phyloP scores from a whole-genome alignment of 345 rosid species.

The Eucalyptus erythrocorys region DNA sequence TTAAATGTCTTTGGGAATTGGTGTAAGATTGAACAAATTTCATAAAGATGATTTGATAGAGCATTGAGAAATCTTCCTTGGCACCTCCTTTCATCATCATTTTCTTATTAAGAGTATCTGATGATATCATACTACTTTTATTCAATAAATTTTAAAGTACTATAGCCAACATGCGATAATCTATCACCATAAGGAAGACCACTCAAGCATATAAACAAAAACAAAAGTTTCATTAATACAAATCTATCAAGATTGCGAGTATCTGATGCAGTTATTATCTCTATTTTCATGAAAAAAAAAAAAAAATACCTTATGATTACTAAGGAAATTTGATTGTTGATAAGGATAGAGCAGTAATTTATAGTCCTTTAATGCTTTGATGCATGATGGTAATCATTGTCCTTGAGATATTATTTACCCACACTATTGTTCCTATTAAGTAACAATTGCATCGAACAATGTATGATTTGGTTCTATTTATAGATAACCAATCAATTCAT shows the following conservation, averaged over 20 bases:
- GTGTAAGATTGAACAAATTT: background rate
- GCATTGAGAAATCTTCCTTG: background rate
- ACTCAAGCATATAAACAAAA: background rate
- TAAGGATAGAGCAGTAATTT: too few species aligned
- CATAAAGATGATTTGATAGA: background rate
- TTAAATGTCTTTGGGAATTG: background rate
- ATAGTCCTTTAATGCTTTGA: background rate
- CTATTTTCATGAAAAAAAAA: background rate
- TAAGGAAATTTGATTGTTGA: background rate
- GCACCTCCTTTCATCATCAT: background rate
- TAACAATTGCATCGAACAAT: accelerated
- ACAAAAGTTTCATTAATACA: background rate
- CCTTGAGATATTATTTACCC: background rate
- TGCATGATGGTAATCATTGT: too few species aligned
- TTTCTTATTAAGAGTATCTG: background rate
- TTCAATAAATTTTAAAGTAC: background rate
- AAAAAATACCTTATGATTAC: accelerated
- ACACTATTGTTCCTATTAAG: too few species aligned
- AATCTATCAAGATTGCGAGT: accelerated
- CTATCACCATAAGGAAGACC: background rate
- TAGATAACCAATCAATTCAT: background rate
- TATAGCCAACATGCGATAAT: background rate
- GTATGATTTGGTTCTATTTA: too few species aligned
- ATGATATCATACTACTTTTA: background rate
- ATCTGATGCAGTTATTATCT: accelerated